A percentile compares a stretch with the other conserved stretches of the same genome.
Evolutionary conservation across 306 rosid genomes (phyloP).

Genomic region (Bauhinia variegata): DNA sequence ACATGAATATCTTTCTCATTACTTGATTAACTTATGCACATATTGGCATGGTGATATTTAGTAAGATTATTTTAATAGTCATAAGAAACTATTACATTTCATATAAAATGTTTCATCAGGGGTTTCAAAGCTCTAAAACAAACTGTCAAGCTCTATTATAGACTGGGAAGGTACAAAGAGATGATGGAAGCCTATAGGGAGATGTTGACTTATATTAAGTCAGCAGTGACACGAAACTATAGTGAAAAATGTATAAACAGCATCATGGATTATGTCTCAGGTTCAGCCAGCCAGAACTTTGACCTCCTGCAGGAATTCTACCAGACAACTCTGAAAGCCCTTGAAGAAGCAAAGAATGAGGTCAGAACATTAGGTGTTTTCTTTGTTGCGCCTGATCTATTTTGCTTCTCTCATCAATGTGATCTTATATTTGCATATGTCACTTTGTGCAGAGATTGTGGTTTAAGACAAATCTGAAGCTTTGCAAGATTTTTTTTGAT

Average conservation of each 20-base stretch:
- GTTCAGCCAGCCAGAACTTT: slow-evolving; percentile 94
- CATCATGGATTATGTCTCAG: slow-evolving; percentile 96
- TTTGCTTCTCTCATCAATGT: slow-evolving; percentile 18
- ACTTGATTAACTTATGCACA: not conserved
- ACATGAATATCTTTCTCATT: not conserved
- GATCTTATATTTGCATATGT: slow-evolving; percentile 24
- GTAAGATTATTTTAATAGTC: slow-evolving; percentile 7
- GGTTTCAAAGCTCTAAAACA: slow-evolving; percentile 97
- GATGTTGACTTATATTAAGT: slow-evolving; percentile 98
- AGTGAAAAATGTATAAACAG: slow-evolving; percentile 98
- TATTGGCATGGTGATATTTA: slow-evolving; percentile 7
- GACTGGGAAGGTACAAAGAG: slow-evolving; percentile 84
- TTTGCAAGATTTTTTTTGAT: slow-evolving; percentile 97
- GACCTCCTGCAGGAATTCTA: slow-evolving; percentile 93
- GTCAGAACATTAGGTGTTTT: slow-evolving; percentile 45
- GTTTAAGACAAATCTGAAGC: slow-evolving; percentile 98
- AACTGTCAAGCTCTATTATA: slow-evolving; percentile 94
- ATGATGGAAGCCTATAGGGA: slow-evolving; percentile 97
- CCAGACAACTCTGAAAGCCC: slow-evolving; percentile 91
- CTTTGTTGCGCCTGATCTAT: too few species aligned
- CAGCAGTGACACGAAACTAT: slow-evolving; percentile 91
- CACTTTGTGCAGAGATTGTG: slow-evolving; percentile 76
- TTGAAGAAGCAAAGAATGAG: slow-evolving; percentile 99
- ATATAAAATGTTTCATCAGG: slow-evolving; percentile 52
- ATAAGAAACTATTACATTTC: slow-evolving; percentile 11